These are phyloP conservation scores for Trichoderma hamatum DNA, from an alignment of 2,329 filamentous ascomycete species.

Conservation along the genomic window DNA sequence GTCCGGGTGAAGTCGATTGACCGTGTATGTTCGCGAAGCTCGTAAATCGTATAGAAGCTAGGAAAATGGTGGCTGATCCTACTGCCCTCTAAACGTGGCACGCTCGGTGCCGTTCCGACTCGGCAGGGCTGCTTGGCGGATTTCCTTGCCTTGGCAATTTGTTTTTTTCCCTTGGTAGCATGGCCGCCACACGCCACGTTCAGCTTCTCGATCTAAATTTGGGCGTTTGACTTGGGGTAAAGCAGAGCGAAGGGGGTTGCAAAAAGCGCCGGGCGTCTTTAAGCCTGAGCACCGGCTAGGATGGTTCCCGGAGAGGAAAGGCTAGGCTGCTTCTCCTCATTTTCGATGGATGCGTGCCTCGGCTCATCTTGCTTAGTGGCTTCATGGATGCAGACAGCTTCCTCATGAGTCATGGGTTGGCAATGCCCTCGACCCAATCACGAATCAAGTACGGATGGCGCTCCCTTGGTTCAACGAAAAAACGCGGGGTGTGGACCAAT, in stretches of 20 bases:
- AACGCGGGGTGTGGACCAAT: constrained; percentile 15
- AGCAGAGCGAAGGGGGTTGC: not conserved
- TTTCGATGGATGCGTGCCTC: constrained; percentile 11
- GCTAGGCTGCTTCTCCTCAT: constrained; percentile 12
- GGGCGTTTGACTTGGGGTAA: not conserved
- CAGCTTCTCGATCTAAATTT: not conserved
- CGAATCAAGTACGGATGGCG: not conserved
- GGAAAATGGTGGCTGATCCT: constrained; percentile 1
- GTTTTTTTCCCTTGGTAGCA: not conserved
- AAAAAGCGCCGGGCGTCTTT: constrained; percentile 3
- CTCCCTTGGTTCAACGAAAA: not conserved
- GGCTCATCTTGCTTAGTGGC: not conserved
- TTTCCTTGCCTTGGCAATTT: not conserved
- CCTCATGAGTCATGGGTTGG: constrained; percentile 14
- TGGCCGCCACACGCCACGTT: constrained; percentile 6
- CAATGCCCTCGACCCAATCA: not conserved
- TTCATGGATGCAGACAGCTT: constrained; percentile 4
- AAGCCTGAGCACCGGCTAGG: not conserved
- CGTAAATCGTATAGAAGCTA: not conserved
- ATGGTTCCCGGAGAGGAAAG: not conserved
- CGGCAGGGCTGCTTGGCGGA: not conserved
- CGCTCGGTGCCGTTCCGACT: constrained; percentile 5
- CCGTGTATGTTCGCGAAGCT: not conserved
- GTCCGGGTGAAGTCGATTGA: not conserved
- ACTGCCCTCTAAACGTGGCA: not conserved